These are phyloP conservation scores for Kodamaea ohmeri DNA, from an alignment of 1,139 yeast species.

Conservation along the genomic window DNA sequence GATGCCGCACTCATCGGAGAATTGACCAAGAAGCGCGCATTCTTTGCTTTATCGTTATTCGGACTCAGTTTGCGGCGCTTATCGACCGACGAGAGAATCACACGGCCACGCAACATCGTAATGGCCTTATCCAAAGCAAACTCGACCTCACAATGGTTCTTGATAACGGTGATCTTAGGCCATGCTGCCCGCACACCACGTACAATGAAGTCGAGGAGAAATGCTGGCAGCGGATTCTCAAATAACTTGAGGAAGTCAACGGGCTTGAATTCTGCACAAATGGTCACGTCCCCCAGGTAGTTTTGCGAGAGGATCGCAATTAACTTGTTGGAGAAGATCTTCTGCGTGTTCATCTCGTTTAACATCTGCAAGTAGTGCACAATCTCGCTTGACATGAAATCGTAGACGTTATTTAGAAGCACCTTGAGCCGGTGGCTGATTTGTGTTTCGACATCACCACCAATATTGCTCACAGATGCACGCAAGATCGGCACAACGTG, in stretches of 20 bases:
- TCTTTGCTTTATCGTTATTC: too few relatives aligned
- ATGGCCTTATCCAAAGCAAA: slow-evolving; percentile 83
- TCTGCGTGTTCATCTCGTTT: slow-evolving; percentile 72
- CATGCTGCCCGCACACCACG: slow-evolving; percentile 92
- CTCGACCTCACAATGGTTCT: slow-evolving; percentile 87
- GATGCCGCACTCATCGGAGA: slow-evolving; percentile 8
- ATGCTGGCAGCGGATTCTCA: slow-evolving; percentile 77
- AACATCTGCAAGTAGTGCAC: slow-evolving; percentile 73
- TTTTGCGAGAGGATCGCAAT: slow-evolving; percentile 78
- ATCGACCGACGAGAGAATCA: slow-evolving; percentile 39
- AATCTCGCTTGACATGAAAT: slow-evolving; percentile 63
- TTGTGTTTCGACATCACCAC: slow-evolving; percentile 67
- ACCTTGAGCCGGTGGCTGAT: slow-evolving; percentile 54
- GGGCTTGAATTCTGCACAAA: slow-evolving; percentile 68
- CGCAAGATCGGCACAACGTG: slow-evolving; percentile 88
- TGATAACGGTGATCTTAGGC: slow-evolving; percentile 82
- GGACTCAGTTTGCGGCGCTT: slow-evolving; percentile 1
- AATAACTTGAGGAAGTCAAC: slow-evolving; percentile 62
- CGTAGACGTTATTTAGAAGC: slow-evolving; percentile 55
- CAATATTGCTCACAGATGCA: slow-evolving; percentile 63
- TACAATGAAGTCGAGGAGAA: slow-evolving; percentile 63
- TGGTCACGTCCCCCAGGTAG: slow-evolving; percentile 92
- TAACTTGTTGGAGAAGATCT: slow-evolving; percentile 67
- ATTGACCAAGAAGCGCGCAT: slow-evolving; percentile 2
- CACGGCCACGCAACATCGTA: slow-evolving; percentile 59